Conservation (phyloP, 2,329 filamentous ascomycete species). For the Teratosphaeria zuluensis region DNA sequence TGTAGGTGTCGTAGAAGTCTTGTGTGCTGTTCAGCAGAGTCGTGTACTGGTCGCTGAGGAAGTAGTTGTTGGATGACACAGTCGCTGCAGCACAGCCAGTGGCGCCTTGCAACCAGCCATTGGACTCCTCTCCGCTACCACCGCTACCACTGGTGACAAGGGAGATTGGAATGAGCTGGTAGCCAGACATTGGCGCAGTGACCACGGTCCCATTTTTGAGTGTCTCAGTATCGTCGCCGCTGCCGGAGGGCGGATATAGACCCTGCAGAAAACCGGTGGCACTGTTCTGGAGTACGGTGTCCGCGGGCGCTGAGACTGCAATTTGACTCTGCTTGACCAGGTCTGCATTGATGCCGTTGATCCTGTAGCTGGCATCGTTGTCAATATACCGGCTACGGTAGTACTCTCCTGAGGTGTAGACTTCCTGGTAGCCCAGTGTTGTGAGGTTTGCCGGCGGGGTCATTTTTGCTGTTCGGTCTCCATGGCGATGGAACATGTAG, state of each 20-base stretch:
- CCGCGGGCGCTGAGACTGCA: constrained; percentile 57
- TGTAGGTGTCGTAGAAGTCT: constrained; percentile 44
- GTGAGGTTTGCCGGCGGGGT: constrained; percentile 64
- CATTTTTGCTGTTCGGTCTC: constrained; percentile 74
- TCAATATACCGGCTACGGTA: constrained; percentile 69
- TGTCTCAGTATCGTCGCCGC: constrained; percentile 43
- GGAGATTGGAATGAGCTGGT: constrained; percentile 72
- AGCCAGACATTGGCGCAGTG: constrained; percentile 62
- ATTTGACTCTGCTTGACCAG: constrained; percentile 62
- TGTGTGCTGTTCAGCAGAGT: constrained; percentile 38
- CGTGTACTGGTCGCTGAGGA: constrained; percentile 41
- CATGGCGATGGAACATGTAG: constrained; percentile 72
- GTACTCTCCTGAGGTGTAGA: constrained; percentile 62
- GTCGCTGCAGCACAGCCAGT: constrained; percentile 47
- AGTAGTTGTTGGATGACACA: constrained; percentile 51
- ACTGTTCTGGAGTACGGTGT: constrained; percentile 68
- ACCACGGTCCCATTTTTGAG: constrained; percentile 63
- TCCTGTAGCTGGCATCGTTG: constrained; percentile 47
- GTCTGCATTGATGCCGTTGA: constrained; percentile 57
- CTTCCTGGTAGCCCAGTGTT: constrained; percentile 66
- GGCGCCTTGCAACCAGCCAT: constrained; percentile 49
- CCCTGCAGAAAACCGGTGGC: constrained; percentile 74
- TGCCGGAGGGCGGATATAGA: constrained; percentile 69
- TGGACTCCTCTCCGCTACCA: constrained; percentile 50
- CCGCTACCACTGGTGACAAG: constrained; percentile 52